Percentiles rank a stretch among this genome's conserved stretches.
Evolutionary conservation across 305 asterid genomes (phyloP).

Genomic region (Fraxinus greggii): DNA sequence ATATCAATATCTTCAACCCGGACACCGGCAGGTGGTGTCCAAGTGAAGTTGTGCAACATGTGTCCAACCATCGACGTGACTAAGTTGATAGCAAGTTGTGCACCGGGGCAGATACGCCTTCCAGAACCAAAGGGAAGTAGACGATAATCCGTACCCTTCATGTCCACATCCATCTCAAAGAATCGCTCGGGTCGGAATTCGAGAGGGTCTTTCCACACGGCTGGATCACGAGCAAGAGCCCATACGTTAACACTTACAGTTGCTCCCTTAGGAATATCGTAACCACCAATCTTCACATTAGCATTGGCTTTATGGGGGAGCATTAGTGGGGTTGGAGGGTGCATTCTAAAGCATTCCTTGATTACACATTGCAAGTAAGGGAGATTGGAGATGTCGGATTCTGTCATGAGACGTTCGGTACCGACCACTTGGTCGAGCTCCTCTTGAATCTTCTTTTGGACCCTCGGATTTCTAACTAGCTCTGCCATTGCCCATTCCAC

Average conservation of each 20-base stretch:
- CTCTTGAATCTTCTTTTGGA: constrained; percentile 34
- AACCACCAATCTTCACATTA: constrained; percentile 33
- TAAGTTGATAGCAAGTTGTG: constrained; percentile 59
- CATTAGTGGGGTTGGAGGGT: constrained; percentile 42
- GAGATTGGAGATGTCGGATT: constrained; percentile 29
- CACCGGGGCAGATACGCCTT: constrained; percentile 67
- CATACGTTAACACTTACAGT: constrained; percentile 36
- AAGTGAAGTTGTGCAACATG: constrained; percentile 56
- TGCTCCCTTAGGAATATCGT: constrained; percentile 34
- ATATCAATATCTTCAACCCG: constrained; percentile 55
- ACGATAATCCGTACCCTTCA: constrained; percentile 64
- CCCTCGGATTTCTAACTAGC: constrained; percentile 36
- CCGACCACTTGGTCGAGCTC: constrained; percentile 36
- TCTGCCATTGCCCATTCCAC: constrained; percentile 43
- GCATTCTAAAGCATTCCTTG: constrained; percentile 37
- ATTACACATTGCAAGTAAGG: constrained; percentile 34
- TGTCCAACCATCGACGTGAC: constrained; percentile 66
- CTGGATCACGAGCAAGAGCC: constrained; percentile 41
- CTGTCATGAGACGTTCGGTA: constrained; percentile 26
- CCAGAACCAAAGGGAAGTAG: constrained; percentile 70
- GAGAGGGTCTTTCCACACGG: constrained; percentile 36
- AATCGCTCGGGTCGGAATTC: constrained; percentile 37
- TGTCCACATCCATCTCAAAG: constrained; percentile 36
- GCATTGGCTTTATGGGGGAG: constrained; percentile 41
- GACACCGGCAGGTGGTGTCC: constrained; percentile 41